Conservation (phyloP, 2,329 filamentous ascomycete species). For the Tolypocladium paradoxum region DNA sequence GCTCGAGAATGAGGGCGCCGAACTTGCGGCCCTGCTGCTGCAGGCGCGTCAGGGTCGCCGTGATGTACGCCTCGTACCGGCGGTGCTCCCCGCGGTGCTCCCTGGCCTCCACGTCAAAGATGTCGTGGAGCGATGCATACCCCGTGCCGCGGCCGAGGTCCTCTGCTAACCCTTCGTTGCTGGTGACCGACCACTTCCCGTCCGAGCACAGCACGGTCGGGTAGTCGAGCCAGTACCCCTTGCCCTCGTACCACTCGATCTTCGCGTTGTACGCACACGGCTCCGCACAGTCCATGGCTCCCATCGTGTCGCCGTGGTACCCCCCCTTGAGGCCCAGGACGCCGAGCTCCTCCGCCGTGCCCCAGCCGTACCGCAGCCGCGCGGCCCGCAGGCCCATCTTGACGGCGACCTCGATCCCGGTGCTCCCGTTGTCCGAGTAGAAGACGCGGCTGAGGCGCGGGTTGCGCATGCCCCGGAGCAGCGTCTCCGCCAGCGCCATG, state of each 20-base stretch:
- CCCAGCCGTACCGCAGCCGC: conserved; percentile 55
- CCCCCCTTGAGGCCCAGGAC: conserved; percentile 68
- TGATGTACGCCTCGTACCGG: conserved; percentile 52
- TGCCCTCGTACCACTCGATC: conserved; percentile 75
- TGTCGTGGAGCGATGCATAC: conserved; percentile 37
- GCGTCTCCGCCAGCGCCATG: conserved; percentile 52
- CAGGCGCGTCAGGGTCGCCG: conserved; percentile 39
- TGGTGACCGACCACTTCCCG: conserved; percentile 55
- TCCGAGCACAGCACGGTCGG: conserved; percentile 57
- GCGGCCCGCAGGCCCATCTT: conserved; percentile 75
- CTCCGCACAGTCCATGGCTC: conserved; percentile 77
- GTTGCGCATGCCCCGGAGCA: conserved; percentile 51
- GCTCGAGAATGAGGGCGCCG: conserved; percentile 71
- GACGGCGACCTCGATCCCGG: conserved; percentile 70
- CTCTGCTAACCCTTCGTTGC: conserved; percentile 36
- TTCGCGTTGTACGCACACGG: conserved; percentile 70
- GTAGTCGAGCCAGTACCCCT: conserved; percentile 73
- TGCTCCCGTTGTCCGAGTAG: conserved; percentile 76
- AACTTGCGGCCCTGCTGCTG: conserved; percentile 51
- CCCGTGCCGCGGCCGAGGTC: conserved; percentile 31
- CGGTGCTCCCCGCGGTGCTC: conserved; percentile 30
- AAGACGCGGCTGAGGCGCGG: conserved; percentile 61
- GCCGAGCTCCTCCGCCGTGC: conserved; percentile 44
- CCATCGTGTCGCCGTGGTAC: conserved; percentile 83
- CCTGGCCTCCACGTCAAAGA: conserved; percentile 50